These are phyloP conservation scores for Alternaria infectoria DNA, from an alignment of 2,329 filamentous ascomycete genomes.

Conservation along the genomic window DNA sequence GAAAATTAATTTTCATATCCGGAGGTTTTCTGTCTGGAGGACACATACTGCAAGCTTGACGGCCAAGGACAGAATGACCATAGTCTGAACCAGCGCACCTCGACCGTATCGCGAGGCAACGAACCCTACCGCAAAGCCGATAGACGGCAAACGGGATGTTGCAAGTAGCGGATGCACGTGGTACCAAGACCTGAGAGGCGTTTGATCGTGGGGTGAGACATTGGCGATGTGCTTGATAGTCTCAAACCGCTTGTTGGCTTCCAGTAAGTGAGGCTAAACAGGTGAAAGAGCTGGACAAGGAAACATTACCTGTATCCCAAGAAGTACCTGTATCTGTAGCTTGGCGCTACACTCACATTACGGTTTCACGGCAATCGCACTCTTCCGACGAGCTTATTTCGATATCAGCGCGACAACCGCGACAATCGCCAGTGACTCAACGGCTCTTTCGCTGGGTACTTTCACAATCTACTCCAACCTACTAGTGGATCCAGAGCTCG, in stretches of 20 bases:
- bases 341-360: neutral
- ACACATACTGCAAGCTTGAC: neutral
- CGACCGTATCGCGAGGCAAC: neutral
- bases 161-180: neutral
- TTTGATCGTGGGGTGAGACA: neutral
- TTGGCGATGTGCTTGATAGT: constrained; percentile 6
- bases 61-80: neutral
- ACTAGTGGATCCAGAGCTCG: neutral
- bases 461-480: neutral
- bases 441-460: neutral
- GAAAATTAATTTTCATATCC: neutral
- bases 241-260: constrained; percentile 11
- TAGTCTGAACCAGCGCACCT: neutral
- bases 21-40: neutral
- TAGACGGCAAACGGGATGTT: neutral
- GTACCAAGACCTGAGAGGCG: neutral
- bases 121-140: neutral
- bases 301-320: neutral
- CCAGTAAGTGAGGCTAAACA: neutral
- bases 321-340: neutral
- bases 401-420: neutral
- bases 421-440: neutral
- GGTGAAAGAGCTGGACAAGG: neutral
- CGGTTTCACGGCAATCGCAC: neutral
- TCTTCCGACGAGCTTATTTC: neutral